Evolutionary conservation across 1,284 basidiomycete genomes (phyloP).

Genomic region (Cystobasidium pallidum): DNA sequence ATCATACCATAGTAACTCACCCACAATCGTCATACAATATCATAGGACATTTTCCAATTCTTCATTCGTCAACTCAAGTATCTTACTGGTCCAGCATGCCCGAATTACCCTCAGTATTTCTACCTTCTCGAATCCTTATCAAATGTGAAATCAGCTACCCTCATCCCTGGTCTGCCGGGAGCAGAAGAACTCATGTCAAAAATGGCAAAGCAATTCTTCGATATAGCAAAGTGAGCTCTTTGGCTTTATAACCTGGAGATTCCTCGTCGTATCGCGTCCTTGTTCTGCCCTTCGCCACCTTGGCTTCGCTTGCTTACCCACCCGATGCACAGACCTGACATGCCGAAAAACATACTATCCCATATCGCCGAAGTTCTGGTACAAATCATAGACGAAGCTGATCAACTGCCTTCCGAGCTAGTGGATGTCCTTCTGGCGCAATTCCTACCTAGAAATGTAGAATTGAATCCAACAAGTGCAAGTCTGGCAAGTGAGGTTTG

Average conservation of each 20-base stretch:
- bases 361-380: constrained; percentile 86
- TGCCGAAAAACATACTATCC: constrained; percentile 85
- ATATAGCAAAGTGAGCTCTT: constrained; percentile 65
- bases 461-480: constrained; percentile 63
- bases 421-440: constrained; percentile 81
- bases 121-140: constrained; percentile 89
- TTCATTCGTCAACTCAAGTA: constrained; percentile 82
- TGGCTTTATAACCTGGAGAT: neutral
- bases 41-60: constrained; percentile 89
- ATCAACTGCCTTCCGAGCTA: constrained; percentile 72
- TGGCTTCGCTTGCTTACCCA: neutral
- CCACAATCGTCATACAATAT: neutral
- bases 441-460: constrained; percentile 72
- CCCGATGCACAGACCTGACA: constrained; percentile 62
- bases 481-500: constrained; percentile 87
- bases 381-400: constrained; percentile 84
- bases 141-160: constrained; percentile 89
- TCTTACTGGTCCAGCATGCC: constrained; percentile 61
- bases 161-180: constrained; percentile 86
- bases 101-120: constrained; percentile 86
- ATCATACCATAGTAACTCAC: neutral
- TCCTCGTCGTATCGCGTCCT: too few relatives aligned
- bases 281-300: constrained; percentile 1
- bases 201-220: constrained; percentile 82
- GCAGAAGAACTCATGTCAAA: constrained; percentile 82